Evolutionary conservation across 176 grass and related monocot species (phyloP).

Genomic region (Triticum timopheevii): DNA sequence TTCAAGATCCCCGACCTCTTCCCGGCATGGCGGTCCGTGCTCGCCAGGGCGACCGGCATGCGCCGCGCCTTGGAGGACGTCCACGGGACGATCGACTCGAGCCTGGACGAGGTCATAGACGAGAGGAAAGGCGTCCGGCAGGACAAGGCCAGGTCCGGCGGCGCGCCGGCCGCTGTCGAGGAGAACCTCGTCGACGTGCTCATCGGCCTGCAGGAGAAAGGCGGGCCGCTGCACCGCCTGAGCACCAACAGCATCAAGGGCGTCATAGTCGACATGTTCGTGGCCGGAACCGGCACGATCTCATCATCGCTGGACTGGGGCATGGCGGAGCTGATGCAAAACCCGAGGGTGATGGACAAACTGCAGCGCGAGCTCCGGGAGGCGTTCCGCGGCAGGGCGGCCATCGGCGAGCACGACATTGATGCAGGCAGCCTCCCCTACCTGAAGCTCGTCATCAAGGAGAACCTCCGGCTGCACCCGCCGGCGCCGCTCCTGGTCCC

Average conservation of each 20-base stretch:
- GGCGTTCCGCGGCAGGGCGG: too few relatives aligned
- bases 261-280: conserved; percentile 43
- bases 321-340: too few relatives aligned
- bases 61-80: background rate
- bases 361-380: too few relatives aligned
- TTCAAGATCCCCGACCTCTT: conserved; percentile 28
- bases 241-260: conserved; percentile 30
- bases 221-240: background rate
- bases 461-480: conserved; percentile 48
- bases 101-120: background rate
- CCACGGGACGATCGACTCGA: conserved; percentile 7
- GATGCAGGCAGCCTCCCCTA: background rate
- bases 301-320: too few relatives aligned
- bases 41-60: conserved; percentile 15
- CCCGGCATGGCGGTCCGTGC: background rate
- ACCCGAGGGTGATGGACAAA: too few relatives aligned
- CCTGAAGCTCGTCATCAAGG: conserved; percentile 44
- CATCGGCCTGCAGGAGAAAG: conserved; percentile 25
- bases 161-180: background rate
- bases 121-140: background rate
- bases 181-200: conserved; percentile 39
- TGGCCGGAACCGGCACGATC: conserved; percentile 12
- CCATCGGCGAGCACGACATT: too few relatives aligned
- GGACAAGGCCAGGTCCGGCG: background rate
- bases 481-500: background rate